Evolutionary conservation across 2,329 filamentous ascomycete genomes (phyloP).

Genomic region (Lachnellula occidentalis): DNA sequence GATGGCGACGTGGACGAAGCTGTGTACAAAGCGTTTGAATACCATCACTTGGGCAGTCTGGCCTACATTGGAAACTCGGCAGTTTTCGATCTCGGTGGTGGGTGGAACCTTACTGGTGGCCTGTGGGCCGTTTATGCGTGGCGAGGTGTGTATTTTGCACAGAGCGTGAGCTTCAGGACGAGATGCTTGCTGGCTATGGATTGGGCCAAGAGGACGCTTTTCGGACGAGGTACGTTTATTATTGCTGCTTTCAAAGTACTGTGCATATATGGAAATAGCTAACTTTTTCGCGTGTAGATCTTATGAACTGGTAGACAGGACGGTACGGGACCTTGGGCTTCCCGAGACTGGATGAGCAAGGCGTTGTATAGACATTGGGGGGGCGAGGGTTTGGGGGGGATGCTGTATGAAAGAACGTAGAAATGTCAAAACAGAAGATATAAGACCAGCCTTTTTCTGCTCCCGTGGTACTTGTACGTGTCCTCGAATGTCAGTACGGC

Average conservation of each 20-base stretch:
- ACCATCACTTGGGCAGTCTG: slow-evolving; percentile 82
- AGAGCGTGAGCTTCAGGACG: slow-evolving; percentile 91
- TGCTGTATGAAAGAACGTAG: too few relatives aligned
- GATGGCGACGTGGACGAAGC: slow-evolving; percentile 90
- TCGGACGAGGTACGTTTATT: slow-evolving; percentile 70
- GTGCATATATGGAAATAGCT: background rate
- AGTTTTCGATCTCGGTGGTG: slow-evolving; percentile 81
- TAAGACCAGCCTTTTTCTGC: too few relatives aligned
- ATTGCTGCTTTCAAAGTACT: too few relatives aligned
- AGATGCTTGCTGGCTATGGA: slow-evolving; percentile 91
- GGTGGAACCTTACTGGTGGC: slow-evolving; percentile 73
- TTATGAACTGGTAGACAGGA: slow-evolving; percentile 17
- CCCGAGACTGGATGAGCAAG: background rate
- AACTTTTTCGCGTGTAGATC: slow-evolving; percentile 10
- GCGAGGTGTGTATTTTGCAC: slow-evolving; percentile 94
- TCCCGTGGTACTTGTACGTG: too few relatives aligned
- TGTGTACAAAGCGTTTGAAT: slow-evolving; percentile 91
- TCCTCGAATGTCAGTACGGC: too few relatives aligned
- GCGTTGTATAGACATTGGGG: background rate
- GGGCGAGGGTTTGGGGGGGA: too few relatives aligned
- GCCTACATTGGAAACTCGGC: slow-evolving; percentile 97
- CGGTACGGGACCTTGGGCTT: too few relatives aligned
- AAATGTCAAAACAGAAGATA: too few relatives aligned
- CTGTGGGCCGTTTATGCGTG: slow-evolving; percentile 93
- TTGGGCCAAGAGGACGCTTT: slow-evolving; percentile 93